These are phyloP conservation scores for Croton setiger DNA, from an alignment of 441 rosid species.

Conservation along the genomic window DNA sequence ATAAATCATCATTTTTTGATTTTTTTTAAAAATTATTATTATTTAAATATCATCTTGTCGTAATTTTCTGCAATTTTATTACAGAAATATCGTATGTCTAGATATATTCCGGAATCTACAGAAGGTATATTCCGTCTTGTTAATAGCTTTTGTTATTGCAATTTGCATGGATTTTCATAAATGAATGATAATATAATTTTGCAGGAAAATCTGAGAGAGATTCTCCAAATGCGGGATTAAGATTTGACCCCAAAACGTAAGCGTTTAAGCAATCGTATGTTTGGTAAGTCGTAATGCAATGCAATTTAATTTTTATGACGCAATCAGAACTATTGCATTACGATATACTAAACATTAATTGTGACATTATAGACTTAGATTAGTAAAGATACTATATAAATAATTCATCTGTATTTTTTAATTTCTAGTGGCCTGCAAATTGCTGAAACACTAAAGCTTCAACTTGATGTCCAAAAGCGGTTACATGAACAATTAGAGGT, in stretches of 20 bases:
- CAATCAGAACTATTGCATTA: too few species aligned
- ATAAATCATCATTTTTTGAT: too few species aligned
- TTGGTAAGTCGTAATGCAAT: too few species aligned
- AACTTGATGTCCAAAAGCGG: constrained; percentile 30
- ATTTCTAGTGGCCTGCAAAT: constrained; percentile 27
- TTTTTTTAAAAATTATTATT: too few species aligned
- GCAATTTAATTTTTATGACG: background rate
- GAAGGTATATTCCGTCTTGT: constrained; percentile 21
- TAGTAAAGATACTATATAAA: background rate
- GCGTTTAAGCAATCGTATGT: background rate
- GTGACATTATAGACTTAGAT: background rate
- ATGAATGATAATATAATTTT: background rate
- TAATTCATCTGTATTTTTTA: background rate
- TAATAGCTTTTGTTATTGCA: too few species aligned
- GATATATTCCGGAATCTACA: constrained; percentile 11
- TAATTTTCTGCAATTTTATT: background rate
- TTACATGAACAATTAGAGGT: constrained; percentile 39
- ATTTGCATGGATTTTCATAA: too few species aligned
- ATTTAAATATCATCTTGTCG: background rate
- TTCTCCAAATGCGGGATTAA: background rate
- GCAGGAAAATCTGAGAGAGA: constrained; percentile 3
- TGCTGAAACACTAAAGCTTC: constrained; percentile 29
- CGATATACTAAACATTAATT: background rate
- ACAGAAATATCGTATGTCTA: constrained; percentile 18
- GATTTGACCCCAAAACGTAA: constrained; percentile 24